These are phyloP conservation scores for Corynascus novoguineensis DNA, from an alignment of 495 filamentous ascomycete species.

Conservation along the genomic window DNA sequence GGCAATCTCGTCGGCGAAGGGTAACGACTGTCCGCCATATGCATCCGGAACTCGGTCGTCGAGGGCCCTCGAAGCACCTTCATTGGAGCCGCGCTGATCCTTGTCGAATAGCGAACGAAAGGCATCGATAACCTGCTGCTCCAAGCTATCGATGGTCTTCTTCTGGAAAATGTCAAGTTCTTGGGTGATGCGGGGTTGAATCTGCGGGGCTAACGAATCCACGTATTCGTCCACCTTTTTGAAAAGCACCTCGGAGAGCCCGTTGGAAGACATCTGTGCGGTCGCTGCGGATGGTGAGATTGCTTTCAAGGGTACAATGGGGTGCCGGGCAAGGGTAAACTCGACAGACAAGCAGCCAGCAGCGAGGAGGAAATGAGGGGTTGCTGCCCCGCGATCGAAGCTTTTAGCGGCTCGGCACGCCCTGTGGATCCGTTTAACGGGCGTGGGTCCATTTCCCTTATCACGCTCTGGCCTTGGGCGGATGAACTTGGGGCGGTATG, in stretches of 20 bases:
- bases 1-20: conserved; percentile 35
- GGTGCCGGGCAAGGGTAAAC: background rate
- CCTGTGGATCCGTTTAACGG: no score
- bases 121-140: conserved; percentile 28
- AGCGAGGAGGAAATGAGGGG: no score
- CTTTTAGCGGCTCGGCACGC: no score
- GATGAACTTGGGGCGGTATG: no score
- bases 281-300: background rate
- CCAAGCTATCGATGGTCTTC: conserved; percentile 32
- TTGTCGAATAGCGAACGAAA: conserved; percentile 33
- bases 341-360: no score
- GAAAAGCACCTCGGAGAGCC: conserved; percentile 28
- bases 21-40: conserved; percentile 29
- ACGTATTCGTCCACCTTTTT: conserved; percentile 34
- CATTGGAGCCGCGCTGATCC: background rate
- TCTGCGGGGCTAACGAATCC: conserved; percentile 34
- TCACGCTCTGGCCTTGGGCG: no score
- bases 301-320: background rate
- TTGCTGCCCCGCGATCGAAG: no score
- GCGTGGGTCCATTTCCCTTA: no score
- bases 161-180: conserved; percentile 32
- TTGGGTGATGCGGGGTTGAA: conserved; percentile 33
- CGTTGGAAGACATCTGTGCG: conserved; percentile 5
- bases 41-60: conserved; percentile 23
- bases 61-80: conserved; percentile 16